Base-by-base conservation (phyloP, 2,329 filamentous ascomycete genomes). In the Colletotrichum sp. region DNA sequence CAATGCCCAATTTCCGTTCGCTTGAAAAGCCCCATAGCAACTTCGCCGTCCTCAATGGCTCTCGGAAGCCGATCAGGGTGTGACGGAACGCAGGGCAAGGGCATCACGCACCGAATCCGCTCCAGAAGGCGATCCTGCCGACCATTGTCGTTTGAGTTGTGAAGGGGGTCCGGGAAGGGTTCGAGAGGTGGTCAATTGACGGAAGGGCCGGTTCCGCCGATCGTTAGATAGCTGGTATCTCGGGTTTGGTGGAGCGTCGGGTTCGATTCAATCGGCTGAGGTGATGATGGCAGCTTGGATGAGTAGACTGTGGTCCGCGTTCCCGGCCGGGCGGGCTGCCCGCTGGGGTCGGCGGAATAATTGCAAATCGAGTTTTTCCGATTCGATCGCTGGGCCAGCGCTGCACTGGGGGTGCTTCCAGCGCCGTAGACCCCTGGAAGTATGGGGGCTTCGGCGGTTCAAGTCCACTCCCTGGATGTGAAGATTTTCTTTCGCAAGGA, bases 61-160 rank as follows among this genome's bases (percentile, higher is more conserved):
- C 12, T 30, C 25, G 25, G 65, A 52, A 25, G 60, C 55, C 55
- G 32, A 27, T n/a, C 58, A 16, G 30, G 58, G 9, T 30, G n/a
- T 43, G 60, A 27, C 13, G 18, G 22, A n/a, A 22, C 8, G 39
- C 55, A 36, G 58, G 66, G 52, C 43, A 67, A 66, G 70, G 60
- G 69, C 80, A 62, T 78, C 76, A 89, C 91, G 83, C 92, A 98
- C 96, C 96, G 92, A 98, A 98, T 89, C 94, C 94, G 87, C 91
- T 90, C 94, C 94, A 96, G 90, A 96, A 96, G 85, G 95, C 88
- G 85, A 96, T 89, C 83, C 91, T 89, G 86, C 87, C 86, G 78
- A 92, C 90, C 90, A 92, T 92, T 80, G 80, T 88, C 84, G 79
- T 18, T 15, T 27, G 27, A 27, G 15, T 18, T 66, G 30, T 66